Conservation (phyloP, 352 stramenopile species). For the Pythium insidiosum region DNA sequence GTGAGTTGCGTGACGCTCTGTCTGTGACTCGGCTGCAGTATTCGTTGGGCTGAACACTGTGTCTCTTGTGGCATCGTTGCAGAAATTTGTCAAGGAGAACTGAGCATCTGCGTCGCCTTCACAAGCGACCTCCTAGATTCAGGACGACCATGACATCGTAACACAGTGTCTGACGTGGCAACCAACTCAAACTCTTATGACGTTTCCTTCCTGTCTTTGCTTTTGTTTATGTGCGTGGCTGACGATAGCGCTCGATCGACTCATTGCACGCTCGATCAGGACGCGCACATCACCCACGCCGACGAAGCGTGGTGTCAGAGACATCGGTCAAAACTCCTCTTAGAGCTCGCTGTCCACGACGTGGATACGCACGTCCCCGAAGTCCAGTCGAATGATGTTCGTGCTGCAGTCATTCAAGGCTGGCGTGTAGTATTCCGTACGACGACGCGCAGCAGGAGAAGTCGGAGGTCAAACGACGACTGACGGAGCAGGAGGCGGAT, state of each 20-base stretch:
- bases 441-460: no score
- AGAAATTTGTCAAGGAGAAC: constrained; percentile 71
- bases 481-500: no score
- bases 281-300: constrained; percentile 92
- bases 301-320: no score
- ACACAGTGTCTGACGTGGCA: not conserved
- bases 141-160: not conserved
- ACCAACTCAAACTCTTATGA: not conserved
- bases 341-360: no score
- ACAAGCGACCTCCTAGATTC: no score
- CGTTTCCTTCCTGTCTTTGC: not conserved
- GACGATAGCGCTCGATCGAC: not conserved
- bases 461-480: no score
- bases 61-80: not conserved
- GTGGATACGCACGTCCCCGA: no score
- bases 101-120: constrained; percentile 1
- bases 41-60: not conserved
- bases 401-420: no score
- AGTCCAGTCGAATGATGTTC: no score
- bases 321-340: no score
- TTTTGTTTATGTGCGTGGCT: not conserved
- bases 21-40: not conserved
- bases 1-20: constrained; percentile 20
- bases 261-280: constrained; percentile 45
- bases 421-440: no score